Percentiles rank a stretch among this genome's conserved stretches.
phyloP scores from a whole-genome alignment of 2,329 filamentous ascomycete genomes.

The Fusarium clavum region DNA sequence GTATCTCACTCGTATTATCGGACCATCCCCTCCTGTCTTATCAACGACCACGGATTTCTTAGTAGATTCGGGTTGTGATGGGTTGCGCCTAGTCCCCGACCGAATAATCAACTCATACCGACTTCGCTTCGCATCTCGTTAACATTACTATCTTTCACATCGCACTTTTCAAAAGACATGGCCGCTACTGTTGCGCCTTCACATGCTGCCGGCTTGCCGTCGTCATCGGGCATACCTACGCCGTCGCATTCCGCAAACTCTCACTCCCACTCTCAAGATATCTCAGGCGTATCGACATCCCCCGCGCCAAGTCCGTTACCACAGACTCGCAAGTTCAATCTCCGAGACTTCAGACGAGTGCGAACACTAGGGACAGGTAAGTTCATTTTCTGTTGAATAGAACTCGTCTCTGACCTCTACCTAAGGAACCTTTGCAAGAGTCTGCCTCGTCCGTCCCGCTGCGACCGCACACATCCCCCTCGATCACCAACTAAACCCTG shows the following conservation, averaged over 20 bases:
- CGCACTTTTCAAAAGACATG: slow-evolving; percentile 36
- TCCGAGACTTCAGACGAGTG: slow-evolving; percentile 75
- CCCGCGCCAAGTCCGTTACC: slow-evolving; percentile 41
- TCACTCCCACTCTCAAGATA: slow-evolving; percentile 34
- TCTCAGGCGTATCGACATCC: slow-evolving; percentile 18
- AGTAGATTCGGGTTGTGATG: slow-evolving; percentile 21
- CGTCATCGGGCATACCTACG: slow-evolving; percentile 41
- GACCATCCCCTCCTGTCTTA: neutral
- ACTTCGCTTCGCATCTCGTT: slow-evolving; percentile 1
- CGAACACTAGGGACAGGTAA: slow-evolving; percentile 81
- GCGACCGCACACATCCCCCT: slow-evolving; percentile 59
- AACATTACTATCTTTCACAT: neutral
- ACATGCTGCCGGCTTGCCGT: slow-evolving; percentile 45
- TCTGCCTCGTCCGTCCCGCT: slow-evolving; percentile 79
- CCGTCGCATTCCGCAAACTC: slow-evolving; percentile 37
- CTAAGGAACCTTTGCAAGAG: slow-evolving; percentile 81
- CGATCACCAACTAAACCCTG: slow-evolving; percentile 52
- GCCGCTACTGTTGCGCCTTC: slow-evolving; percentile 50
- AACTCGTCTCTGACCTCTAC: slow-evolving; percentile 9
- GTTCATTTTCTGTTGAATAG: slow-evolving; percentile 30
- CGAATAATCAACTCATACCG: slow-evolving; percentile 23
- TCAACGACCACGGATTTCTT: slow-evolving; percentile 3
- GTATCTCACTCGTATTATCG: slow-evolving; percentile 1
- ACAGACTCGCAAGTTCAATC: slow-evolving; percentile 48
- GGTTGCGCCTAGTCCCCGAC: slow-evolving; percentile 28